Conservation (phyloP, 2,329 filamentous ascomycete species). For the Penicillium sp. region DNA sequence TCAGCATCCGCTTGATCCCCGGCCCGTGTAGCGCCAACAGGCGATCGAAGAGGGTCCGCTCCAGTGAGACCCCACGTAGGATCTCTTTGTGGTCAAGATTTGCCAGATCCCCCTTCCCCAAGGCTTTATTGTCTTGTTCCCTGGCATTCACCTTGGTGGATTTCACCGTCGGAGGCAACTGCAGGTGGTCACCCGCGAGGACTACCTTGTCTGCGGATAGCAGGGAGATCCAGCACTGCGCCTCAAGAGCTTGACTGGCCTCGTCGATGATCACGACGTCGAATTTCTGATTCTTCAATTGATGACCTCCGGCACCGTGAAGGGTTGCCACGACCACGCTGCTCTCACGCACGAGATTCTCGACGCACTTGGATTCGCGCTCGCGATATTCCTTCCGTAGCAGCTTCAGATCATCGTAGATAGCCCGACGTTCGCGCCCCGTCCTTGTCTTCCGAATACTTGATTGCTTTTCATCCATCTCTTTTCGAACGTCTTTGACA, state of each 20-base stretch:
- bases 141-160: constrained; percentile 48
- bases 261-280: constrained; percentile 96
- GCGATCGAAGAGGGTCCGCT: constrained; percentile 89
- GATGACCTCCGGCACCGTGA: constrained; percentile 82
- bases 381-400: constrained; percentile 83
- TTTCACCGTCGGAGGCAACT: constrained; percentile 92
- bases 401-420: constrained; percentile 80
- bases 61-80: constrained; percentile 58
- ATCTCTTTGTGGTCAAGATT: constrained; percentile 33
- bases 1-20: constrained; percentile 87
- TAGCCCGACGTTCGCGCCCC: constrained; percentile 69
- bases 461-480: constrained; percentile 88
- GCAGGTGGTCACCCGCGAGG: constrained; percentile 87
- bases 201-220: constrained; percentile 75
- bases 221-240: constrained; percentile 93
- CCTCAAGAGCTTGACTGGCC: constrained; percentile 89
- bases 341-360: constrained; percentile 65
- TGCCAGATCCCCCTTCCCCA: constrained; percentile 26
- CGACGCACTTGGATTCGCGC: constrained; percentile 75
- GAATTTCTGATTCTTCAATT: constrained; percentile 72
- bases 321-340: constrained; percentile 88
- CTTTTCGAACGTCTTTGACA: constrained; percentile 79
- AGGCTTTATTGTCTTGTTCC: constrained; percentile 43
- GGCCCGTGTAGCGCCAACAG: constrained; percentile 74
- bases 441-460: constrained; percentile 81